Percentiles rank a stretch among this genome's conserved stretches.
phyloP scores from a whole-genome alignment of 495 filamentous ascomycete species.

The Aspergillus cristatus region DNA sequence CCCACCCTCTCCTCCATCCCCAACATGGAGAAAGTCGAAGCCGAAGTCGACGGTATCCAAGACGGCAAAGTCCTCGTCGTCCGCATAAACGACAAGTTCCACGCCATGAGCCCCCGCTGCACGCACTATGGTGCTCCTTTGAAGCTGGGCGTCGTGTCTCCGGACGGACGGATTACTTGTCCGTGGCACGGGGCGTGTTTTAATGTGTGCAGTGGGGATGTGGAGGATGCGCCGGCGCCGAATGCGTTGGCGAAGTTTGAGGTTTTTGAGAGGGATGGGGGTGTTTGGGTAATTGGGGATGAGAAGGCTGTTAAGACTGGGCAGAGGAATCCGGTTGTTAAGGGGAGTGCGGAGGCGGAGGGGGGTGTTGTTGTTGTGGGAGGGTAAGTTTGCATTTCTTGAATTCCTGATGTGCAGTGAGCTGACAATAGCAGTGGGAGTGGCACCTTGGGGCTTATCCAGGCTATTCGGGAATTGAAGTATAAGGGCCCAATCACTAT shows the following conservation, averaged over 20 bases:
- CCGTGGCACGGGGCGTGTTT: conserved; percentile 99
- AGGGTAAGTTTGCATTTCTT: conserved; percentile 42
- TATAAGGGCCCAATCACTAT: conserved; percentile 76
- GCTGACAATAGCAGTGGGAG: conserved; percentile 46
- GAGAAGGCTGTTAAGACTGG: conserved; percentile 71
- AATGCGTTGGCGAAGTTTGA: conserved; percentile 76
- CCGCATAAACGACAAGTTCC: conserved; percentile 61
- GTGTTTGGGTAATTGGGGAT: conserved; percentile 75
- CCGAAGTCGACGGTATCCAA: conserved; percentile 79
- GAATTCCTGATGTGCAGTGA: not conserved
- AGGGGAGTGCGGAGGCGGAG: conserved; percentile 52
- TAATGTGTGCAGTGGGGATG: conserved; percentile 76
- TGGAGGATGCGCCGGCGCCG: conserved; percentile 87
- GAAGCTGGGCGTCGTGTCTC: conserved; percentile 70
- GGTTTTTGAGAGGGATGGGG: conserved; percentile 65
- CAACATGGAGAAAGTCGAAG: conserved; percentile 76
- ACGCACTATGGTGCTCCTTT: conserved; percentile 93
- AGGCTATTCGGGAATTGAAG: conserved; percentile 70
- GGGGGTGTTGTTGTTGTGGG: conserved; percentile 82
- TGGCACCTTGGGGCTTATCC: conserved; percentile 68
- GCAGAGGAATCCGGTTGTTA: conserved; percentile 60
- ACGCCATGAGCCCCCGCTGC: conserved; percentile 78
- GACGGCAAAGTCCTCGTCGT: conserved; percentile 78
- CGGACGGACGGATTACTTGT: conserved; percentile 77
- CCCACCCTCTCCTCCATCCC: conserved; percentile 56